A percentile compares a stretch with the other conserved stretches of the same genome.
phyloP scores from a whole-genome alignment of 177 flowering plant genomes.

The Telopea speciosissima region DNA sequence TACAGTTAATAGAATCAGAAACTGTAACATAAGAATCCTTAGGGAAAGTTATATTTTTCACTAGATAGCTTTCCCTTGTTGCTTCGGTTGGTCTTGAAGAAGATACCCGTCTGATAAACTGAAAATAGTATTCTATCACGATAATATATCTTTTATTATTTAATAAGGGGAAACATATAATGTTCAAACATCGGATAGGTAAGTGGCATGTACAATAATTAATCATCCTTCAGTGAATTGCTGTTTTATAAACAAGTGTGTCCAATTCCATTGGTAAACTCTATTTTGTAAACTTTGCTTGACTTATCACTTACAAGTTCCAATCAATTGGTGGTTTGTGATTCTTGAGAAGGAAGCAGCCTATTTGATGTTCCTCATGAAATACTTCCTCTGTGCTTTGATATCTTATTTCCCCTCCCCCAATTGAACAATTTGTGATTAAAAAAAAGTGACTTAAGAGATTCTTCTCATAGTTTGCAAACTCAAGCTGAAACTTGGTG shows the following conservation, averaged over 20 bases:
- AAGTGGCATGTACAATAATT: not conserved
- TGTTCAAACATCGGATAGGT: conserved; percentile 12
- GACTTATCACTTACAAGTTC: not conserved
- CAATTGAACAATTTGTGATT: not conserved
- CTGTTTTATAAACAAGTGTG: not conserved
- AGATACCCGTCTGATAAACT: not conserved
- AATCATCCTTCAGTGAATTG: not conserved
- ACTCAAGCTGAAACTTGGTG: not conserved
- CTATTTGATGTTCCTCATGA: conserved; percentile 11
- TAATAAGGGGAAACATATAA: conserved; percentile 3
- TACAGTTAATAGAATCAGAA: not conserved
- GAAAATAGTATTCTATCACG: not conserved
- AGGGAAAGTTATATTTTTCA: conserved; percentile 1
- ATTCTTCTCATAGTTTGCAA: conserved; percentile 3
- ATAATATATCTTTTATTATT: not conserved
- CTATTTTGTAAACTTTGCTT: not conserved
- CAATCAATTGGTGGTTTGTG: conserved; percentile 3
- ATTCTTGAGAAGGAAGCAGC: conserved; percentile 9
- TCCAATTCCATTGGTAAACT: not conserved
- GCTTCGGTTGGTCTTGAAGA: not conserved
- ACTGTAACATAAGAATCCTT: not conserved
- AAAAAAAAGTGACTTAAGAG: not conserved
- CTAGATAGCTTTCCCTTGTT: conserved; percentile 8
- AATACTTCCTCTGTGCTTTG: not conserved
- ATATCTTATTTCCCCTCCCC: not conserved